Evolutionary conservation across 805 yeast genomes (phyloP).

Genomic region (Ogataea sp.): DNA sequence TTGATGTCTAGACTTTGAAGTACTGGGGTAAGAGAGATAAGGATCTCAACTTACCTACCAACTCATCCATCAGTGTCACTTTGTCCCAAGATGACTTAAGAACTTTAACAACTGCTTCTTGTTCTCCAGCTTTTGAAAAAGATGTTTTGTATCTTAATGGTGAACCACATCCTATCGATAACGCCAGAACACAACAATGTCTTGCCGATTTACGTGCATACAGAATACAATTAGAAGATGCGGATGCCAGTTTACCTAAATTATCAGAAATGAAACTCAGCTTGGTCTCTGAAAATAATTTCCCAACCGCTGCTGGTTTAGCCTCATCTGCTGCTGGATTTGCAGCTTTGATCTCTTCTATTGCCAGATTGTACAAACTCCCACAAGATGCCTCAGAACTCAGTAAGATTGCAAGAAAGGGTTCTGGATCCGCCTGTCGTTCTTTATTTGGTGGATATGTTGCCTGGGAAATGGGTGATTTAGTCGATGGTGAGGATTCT

Average conservation of each 20-base stretch:
- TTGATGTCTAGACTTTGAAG: slow-evolving; percentile 60
- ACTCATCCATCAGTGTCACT: slow-evolving; percentile 92
- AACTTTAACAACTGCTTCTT: slow-evolving; percentile 84
- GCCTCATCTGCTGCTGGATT: slow-evolving; percentile 99
- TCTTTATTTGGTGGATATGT: slow-evolving; percentile 96
- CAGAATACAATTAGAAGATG: slow-evolving; percentile 52
- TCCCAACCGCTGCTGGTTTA: slow-evolving; percentile 98
- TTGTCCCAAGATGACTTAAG: slow-evolving; percentile 84
- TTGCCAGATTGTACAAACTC: slow-evolving; percentile 75
- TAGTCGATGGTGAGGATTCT: slow-evolving; percentile 79
- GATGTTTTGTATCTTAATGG: slow-evolving; percentile 87
- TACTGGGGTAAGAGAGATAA: slow-evolving; percentile 99
- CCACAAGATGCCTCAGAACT: slow-evolving; percentile 83
- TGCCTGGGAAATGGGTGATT: slow-evolving; percentile 96
- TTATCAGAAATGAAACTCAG: slow-evolving; percentile 61
- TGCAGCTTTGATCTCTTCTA: slow-evolving; percentile 89
- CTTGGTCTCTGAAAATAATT: slow-evolving; percentile 89
- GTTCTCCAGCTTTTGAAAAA: slow-evolving; percentile 42
- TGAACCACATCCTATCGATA: slow-evolving; percentile 59
- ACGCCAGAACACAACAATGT: slow-evolving; percentile 63
- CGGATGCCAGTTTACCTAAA: slow-evolving; percentile 47
- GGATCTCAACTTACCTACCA: slow-evolving; percentile 84
- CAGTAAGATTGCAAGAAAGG: slow-evolving; percentile 92
- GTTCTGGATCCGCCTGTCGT: slow-evolving; percentile 98
- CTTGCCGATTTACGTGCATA: slow-evolving; percentile 63